A percentile compares a stretch with the other conserved stretches of the same genome.
phyloP scores from a whole-genome alignment of 1,284 basidiomycete genomes.

The Golubevia pallescens region DNA sequence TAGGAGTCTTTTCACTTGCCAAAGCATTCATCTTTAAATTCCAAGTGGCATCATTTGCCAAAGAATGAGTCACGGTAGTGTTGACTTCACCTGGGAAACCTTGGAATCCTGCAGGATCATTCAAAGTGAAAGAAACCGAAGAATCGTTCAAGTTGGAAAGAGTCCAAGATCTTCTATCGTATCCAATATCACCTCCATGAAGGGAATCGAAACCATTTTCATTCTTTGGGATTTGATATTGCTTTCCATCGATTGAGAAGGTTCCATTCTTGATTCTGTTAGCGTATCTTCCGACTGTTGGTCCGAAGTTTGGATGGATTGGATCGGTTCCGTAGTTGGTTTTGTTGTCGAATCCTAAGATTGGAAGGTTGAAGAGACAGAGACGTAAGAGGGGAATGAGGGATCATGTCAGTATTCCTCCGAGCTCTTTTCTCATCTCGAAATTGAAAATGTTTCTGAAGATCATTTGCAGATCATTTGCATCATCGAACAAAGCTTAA shows the following conservation, averaged over 20 bases:
- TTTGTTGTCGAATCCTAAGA: slow-evolving; percentile 44
- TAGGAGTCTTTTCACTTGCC: slow-evolving; percentile 32
- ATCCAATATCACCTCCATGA: slow-evolving; percentile 46
- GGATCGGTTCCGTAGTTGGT: slow-evolving; percentile 47
- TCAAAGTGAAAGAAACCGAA: slow-evolving; percentile 26
- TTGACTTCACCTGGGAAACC: slow-evolving; percentile 34
- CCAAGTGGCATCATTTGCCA: slow-evolving; percentile 28
- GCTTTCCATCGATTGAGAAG: slow-evolving; percentile 37
- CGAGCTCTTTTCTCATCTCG: no score
- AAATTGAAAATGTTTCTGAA: no score
- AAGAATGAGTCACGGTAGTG: slow-evolving; percentile 16
- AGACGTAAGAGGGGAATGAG: no score
- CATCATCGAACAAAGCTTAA: no score
- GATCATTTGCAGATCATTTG: no score
- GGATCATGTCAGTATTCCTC: no score
- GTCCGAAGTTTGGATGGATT: slow-evolving; percentile 46
- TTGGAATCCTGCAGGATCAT: slow-evolving; percentile 45
- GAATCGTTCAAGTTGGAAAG: slow-evolving; percentile 22
- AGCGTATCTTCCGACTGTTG: slow-evolving; percentile 48
- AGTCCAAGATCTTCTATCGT: slow-evolving; percentile 33
- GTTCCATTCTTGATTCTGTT: slow-evolving; percentile 59
- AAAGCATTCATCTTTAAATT: slow-evolving; percentile 36
- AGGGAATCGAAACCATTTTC: slow-evolving; percentile 45
- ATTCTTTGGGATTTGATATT: slow-evolving; percentile 46
- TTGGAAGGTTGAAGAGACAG: no score